phyloP scores from a whole-genome alignment of 306 rosid genomes.

The Trifolium repens region DNA sequence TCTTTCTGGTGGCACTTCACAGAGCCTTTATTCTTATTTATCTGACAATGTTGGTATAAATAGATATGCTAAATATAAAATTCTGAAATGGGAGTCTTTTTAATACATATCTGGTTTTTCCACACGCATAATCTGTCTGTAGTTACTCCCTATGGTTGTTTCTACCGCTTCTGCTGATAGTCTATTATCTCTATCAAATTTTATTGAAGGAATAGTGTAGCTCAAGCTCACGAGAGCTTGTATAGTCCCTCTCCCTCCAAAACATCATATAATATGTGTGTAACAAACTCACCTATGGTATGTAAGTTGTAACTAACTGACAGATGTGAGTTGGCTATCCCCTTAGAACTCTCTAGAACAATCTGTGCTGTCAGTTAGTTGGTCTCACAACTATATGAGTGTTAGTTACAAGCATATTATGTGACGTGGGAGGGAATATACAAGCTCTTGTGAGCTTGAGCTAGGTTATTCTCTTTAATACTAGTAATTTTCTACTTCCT shows the following conservation, averaged over 20 bases:
- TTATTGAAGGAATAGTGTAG: background rate
- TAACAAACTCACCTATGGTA: background rate
- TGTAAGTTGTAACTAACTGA: background rate
- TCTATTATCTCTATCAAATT: constrained; percentile 12
- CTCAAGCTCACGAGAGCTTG: background rate
- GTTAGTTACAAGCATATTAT: background rate
- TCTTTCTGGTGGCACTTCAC: constrained; percentile 17
- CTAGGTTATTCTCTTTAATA: background rate
- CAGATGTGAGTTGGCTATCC: background rate
- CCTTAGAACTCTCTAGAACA: too few species aligned
- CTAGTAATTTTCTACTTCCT: background rate
- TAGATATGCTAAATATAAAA: constrained; percentile 3
- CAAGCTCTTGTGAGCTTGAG: background rate
- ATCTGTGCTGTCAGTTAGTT: too few species aligned
- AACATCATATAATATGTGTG: background rate
- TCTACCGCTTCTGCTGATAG: constrained; percentile 19
- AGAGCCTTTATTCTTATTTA: constrained; percentile 31
- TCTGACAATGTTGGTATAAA: constrained; percentile 14
- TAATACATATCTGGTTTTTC: constrained; percentile 9
- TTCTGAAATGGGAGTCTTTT: background rate
- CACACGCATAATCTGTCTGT: constrained; percentile 11
- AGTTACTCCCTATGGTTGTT: constrained; percentile 21
- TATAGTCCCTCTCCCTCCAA: background rate
- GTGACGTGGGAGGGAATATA: background rate
- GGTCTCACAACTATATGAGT: too few species aligned